phyloP scores from a whole-genome alignment of 2,329 filamentous ascomycete species.

The Cyanodermella asteris region DNA sequence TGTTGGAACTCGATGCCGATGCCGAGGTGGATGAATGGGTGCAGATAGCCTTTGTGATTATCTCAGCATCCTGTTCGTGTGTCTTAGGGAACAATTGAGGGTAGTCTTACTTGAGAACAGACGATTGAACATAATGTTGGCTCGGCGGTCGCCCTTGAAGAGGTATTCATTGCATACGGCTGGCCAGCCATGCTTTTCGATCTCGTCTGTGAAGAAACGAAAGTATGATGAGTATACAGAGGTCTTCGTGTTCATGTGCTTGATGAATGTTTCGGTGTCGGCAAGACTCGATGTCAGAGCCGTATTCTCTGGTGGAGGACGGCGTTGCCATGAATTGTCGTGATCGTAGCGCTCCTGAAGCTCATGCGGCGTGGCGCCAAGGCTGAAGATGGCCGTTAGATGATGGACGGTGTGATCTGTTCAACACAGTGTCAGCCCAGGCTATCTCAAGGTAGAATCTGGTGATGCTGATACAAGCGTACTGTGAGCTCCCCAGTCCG shows the following conservation, averaged over 20 bases:
- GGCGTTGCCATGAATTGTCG: slow-evolving; percentile 46
- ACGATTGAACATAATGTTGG: slow-evolving; percentile 48
- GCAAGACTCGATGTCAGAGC: slow-evolving; percentile 32
- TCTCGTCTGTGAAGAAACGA: slow-evolving; percentile 52
- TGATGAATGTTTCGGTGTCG: slow-evolving; percentile 32
- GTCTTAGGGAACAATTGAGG: too few relatives aligned
- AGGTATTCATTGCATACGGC: slow-evolving; percentile 42
- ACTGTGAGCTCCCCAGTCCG: slow-evolving; percentile 49
- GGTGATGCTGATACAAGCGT: too few relatives aligned
- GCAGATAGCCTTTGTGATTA: slow-evolving; percentile 44
- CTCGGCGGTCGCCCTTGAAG: slow-evolving; percentile 41
- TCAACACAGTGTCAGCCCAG: too few relatives aligned
- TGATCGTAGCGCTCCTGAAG: slow-evolving; percentile 42
- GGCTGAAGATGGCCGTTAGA: slow-evolving; percentile 52
- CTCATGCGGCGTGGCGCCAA: slow-evolving; percentile 39
- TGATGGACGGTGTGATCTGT: slow-evolving; percentile 67
- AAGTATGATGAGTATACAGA: slow-evolving; percentile 59
- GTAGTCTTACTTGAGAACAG: too few relatives aligned
- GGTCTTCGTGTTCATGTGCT: slow-evolving; percentile 38
- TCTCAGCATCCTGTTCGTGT: too few relatives aligned
- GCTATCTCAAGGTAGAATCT: too few relatives aligned
- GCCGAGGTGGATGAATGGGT: slow-evolving; percentile 67
- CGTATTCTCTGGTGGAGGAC: slow-evolving; percentile 24
- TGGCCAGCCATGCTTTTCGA: slow-evolving; percentile 42
- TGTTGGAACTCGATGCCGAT: slow-evolving; percentile 69